These are phyloP conservation scores for Trichoderma breve DNA, from an alignment of 2,329 filamentous ascomycete species.

Conservation along the genomic window DNA sequence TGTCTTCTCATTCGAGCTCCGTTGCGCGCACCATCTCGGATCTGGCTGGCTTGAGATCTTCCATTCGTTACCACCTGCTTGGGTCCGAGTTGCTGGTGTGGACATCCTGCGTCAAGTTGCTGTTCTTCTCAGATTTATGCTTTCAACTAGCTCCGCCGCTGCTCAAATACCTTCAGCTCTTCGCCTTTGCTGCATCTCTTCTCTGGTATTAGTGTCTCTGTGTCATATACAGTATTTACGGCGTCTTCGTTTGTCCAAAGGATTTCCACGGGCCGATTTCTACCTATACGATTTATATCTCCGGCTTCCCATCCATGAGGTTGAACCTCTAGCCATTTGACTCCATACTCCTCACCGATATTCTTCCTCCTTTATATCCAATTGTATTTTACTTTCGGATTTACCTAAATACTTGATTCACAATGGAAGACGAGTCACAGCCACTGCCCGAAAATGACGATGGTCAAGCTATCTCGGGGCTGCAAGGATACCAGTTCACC, in stretches of 20 bases:
- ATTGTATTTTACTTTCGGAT: background rate
- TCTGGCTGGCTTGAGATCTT: background rate
- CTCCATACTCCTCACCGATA: background rate
- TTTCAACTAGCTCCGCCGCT: background rate
- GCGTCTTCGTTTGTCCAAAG: background rate
- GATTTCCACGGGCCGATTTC: background rate
- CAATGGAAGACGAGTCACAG: slow-evolving; percentile 5
- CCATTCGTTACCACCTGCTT: slow-evolving; percentile 18
- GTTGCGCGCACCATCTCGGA: background rate
- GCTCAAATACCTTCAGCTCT: background rate
- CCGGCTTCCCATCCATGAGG: background rate
- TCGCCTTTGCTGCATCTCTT: background rate
- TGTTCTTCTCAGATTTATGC: background rate
- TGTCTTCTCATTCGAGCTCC: background rate
- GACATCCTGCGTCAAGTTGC: background rate
- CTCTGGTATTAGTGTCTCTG: background rate
- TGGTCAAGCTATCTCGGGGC: background rate
- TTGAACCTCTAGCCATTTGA: background rate
- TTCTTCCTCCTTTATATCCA: background rate
- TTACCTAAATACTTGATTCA: background rate
- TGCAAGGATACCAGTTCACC: slow-evolving; percentile 33
- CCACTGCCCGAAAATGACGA: background rate
- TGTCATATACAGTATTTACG: background rate
- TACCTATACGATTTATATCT: background rate
- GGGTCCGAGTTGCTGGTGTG: slow-evolving; percentile 9